Conservation (phyloP, 2,329 filamentous ascomycete genomes). For the Talaromyces sp. region DNA sequence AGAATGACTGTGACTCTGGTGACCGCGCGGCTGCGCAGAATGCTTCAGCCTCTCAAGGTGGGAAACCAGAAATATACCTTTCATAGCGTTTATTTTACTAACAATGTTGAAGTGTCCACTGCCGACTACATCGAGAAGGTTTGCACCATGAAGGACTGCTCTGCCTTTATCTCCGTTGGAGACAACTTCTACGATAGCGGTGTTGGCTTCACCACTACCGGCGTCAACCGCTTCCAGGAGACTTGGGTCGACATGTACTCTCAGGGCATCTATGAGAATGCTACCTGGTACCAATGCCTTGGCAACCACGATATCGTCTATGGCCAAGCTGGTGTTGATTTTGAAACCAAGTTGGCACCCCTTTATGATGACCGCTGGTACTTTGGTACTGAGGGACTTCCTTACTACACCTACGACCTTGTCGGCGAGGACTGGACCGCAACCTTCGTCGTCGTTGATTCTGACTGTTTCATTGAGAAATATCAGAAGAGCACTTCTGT, state of each 20-base stretch:
- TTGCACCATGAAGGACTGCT: constrained; percentile 27
- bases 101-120: constrained; percentile 22
- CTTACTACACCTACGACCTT: constrained; percentile 27
- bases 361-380: constrained; percentile 29
- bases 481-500: constrained; percentile 27
- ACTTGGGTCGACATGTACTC: constrained; percentile 27
- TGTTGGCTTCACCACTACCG: constrained; percentile 27
- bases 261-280: constrained; percentile 23
- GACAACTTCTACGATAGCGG: constrained; percentile 32
- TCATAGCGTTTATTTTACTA: background rate
- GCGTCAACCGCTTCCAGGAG: constrained; percentile 27
- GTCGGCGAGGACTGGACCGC: constrained; percentile 27
- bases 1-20: constrained; percentile 29
- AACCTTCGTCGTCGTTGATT: constrained; percentile 29
- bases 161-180: constrained; percentile 27
- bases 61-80: background rate
- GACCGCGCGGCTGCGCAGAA: constrained; percentile 25
- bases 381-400: constrained; percentile 25
- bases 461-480: constrained; percentile 28
- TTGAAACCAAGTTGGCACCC: constrained; percentile 28
- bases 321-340: constrained; percentile 28
- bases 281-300: constrained; percentile 28
- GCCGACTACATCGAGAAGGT: constrained; percentile 27
- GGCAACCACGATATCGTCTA: constrained; percentile 29
- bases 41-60: constrained; percentile 27